phyloP scores from a whole-genome alignment of 78 protist species.

The Dictyostelium firmibasis region DNA sequence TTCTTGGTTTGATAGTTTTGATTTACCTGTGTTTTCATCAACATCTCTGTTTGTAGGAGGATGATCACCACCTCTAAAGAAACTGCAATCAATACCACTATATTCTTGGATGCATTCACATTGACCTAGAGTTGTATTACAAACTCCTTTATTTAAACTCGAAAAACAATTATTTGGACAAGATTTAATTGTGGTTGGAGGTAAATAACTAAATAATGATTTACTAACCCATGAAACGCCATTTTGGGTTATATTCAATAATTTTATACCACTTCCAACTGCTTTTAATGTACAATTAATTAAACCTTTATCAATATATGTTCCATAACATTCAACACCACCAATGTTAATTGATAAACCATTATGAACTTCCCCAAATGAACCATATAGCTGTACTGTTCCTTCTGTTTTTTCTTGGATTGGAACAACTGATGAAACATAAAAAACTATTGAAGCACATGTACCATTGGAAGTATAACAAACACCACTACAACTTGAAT shows the following conservation, averaged over 20 bases:
- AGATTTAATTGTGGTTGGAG: background rate
- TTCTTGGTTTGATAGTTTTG: background rate
- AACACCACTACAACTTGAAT: background rate
- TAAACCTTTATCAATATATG: background rate
- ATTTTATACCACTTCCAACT: background rate
- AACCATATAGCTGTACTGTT: background rate
- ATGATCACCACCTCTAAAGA: background rate
- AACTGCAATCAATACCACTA: background rate
- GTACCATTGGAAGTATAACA: background rate
- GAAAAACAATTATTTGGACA: constrained; percentile 2
- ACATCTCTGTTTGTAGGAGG: background rate
- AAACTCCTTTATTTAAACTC: background rate
- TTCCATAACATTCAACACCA: background rate
- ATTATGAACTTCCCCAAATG: background rate
- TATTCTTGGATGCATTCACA: background rate
- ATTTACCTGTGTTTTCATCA: background rate
- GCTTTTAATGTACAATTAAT: background rate
- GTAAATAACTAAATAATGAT: background rate
- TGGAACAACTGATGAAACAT: background rate
- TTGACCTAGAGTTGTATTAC: background rate
- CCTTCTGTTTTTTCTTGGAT: background rate
- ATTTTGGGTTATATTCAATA: background rate
- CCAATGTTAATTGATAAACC: background rate
- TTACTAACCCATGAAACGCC: background rate
- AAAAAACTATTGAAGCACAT: background rate